A percentile compares a stretch with the other conserved stretches of the same genome.
Evolutionary conservation across 2,329 filamentous ascomycete genomes (phyloP).

Genomic region (Aspergillus sp.): DNA sequence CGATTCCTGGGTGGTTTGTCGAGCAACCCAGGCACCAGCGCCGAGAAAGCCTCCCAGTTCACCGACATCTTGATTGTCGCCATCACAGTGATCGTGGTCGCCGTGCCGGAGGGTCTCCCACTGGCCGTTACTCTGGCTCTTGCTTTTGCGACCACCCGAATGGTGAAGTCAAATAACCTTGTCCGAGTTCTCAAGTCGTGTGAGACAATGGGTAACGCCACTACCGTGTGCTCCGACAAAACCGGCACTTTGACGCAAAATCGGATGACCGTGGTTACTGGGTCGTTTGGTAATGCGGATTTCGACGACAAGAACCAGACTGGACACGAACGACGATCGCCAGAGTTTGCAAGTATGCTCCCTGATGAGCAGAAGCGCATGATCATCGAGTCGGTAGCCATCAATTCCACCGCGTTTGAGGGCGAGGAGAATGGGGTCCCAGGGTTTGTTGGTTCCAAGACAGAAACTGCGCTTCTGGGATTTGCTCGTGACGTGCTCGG

Average conservation of each 20-base stretch:
- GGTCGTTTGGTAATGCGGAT: slow-evolving; percentile 52
- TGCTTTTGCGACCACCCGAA: slow-evolving; percentile 70
- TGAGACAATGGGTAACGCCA: slow-evolving; percentile 76
- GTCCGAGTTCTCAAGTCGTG: slow-evolving; percentile 71
- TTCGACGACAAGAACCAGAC: slow-evolving; percentile 18
- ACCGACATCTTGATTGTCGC: slow-evolving; percentile 71
- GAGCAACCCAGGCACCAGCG: slow-evolving; percentile 50
- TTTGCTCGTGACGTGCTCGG: slow-evolving; percentile 63
- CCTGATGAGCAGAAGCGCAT: slow-evolving; percentile 48
- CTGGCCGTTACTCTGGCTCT: slow-evolving; percentile 71
- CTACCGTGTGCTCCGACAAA: slow-evolving; percentile 75
- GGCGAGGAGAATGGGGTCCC: slow-evolving; percentile 61
- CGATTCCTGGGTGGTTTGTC: slow-evolving; percentile 70
- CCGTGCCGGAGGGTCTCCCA: slow-evolving; percentile 71
- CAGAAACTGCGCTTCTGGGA: slow-evolving; percentile 66
- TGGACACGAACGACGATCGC: slow-evolving; percentile 4
- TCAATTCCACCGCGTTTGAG: slow-evolving; percentile 68
- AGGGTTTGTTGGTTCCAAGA: slow-evolving; percentile 71
- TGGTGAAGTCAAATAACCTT: slow-evolving; percentile 72
- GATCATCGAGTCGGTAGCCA: slow-evolving; percentile 32
- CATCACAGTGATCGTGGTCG: slow-evolving; percentile 73
- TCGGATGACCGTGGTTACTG: slow-evolving; percentile 72
- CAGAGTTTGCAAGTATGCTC: slow-evolving; percentile 1
- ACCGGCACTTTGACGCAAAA: slow-evolving; percentile 71
- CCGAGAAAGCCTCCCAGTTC: slow-evolving; percentile 71